Conservation (phyloP, 306 rosid genomes). For the Prunus kanzakura region DNA sequence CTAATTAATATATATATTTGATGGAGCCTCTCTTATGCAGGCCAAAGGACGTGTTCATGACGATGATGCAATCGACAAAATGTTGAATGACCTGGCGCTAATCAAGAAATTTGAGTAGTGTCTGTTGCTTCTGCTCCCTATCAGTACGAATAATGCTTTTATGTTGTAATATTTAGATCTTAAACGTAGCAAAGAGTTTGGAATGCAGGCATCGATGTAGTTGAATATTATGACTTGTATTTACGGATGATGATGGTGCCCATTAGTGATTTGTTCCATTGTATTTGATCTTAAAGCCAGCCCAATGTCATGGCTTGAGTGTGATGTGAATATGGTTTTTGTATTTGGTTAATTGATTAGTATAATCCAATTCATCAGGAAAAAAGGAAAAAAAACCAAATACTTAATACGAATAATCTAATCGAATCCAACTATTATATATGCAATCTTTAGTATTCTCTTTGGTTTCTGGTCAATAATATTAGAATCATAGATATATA, state of each 20-base stretch:
- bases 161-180: not conserved
- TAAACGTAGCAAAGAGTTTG: not conserved
- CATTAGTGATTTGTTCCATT: not conserved
- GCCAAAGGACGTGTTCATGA: conserved; percentile 90
- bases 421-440: too few species aligned
- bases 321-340: not conserved
- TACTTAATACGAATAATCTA: too few species aligned
- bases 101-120: conserved; percentile 83
- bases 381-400: too few species aligned
- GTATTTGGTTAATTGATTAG: not conserved
- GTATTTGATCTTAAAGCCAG: not conserved
- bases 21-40: conserved; percentile 34
- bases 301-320: not conserved
- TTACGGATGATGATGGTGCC: not conserved
- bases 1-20: not conserved
- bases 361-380: not conserved
- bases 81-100: conserved; percentile 78
- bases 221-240: not conserved
- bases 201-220: not conserved
- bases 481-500: too few species aligned
- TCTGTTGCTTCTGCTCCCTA: not conserved
- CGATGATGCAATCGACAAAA: conserved; percentile 91
- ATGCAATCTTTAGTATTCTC: too few species aligned
- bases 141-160: not conserved
- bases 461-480: too few species aligned